Evolutionary conservation across 2,329 filamentous ascomycete genomes (phyloP), one percentile per base, ranked within the genome.

Genomic region (Chaetoscypha palmicola): DNA sequence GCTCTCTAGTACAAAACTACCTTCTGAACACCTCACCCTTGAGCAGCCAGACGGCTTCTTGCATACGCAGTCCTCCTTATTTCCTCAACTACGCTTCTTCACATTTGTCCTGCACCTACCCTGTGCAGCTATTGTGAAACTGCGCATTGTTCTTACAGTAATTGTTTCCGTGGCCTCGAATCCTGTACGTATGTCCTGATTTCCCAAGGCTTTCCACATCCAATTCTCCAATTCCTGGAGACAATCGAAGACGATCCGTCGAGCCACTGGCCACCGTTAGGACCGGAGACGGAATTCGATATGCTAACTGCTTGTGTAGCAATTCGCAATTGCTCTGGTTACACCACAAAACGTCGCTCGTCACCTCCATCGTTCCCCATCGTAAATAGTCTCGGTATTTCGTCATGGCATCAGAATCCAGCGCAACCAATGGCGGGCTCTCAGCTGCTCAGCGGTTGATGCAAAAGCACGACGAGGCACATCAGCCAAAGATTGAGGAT

Each of bases 401-500:
- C 45, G 53, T 16, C 36, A 62, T 62, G 60, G 50, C 59, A 48
- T 53, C 59, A 14, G 45, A 47, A 37, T 33, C 51, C 35, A 38
- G 45, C 26, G 32, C 43, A 31, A 41, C 45, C 28, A 57, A 59
- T 46, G 52, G 53, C 40, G 47, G 40, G 20, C 39, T 58, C 12
- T 55, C 56, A 30, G 50, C 55, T 36, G 58, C 58, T 9, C 76
- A 83, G 65, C 75, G 73, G 68, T 75, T 86, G 50, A 72, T 79
- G 59, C 72, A 81, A 60, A 74, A 79, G 64, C 82, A 86, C 56
- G 66, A 74, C 34, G 65, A 67, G 55, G 62, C 64, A 48, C 67
- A 62, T 64, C 74, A 79, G 58, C 76, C 77, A 53, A 89, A 81
- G 19, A 75, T 95, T 53, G 89, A 95, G 66, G 88, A 95, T 38